phyloP scores from a whole-genome alignment of 2,329 filamentous ascomycete species.

The Coniochaeta prunicola region DNA sequence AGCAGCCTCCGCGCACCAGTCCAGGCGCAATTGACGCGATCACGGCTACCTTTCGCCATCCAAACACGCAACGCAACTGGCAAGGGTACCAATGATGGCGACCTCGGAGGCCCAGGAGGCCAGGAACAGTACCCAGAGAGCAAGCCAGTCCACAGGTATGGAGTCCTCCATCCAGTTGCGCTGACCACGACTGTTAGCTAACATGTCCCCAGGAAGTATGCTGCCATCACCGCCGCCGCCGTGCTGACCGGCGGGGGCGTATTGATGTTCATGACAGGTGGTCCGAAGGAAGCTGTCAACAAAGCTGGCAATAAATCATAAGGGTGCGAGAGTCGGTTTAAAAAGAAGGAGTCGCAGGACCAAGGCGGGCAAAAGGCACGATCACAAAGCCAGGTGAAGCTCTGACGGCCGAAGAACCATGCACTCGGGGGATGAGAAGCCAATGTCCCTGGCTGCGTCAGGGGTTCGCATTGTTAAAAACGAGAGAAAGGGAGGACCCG shows the following conservation, averaged over 20 bases:
- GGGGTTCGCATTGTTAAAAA: no score
- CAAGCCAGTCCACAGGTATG: background rate
- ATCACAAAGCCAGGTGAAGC: no score
- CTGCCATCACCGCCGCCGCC: background rate
- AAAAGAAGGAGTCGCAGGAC: background rate
- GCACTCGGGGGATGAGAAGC: no score
- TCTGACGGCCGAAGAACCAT: no score
- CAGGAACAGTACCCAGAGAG: background rate
- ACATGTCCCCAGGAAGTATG: background rate
- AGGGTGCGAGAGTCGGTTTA: background rate
- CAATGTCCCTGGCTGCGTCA: no score
- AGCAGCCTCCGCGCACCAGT: background rate
- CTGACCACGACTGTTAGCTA: background rate
- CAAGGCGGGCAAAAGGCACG: no score
- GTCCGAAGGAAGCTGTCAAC: background rate
- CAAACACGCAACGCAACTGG: background rate
- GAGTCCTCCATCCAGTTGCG: background rate
- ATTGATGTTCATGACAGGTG: background rate
- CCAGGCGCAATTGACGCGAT: background rate
- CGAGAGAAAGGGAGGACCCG: no score
- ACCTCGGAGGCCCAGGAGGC: background rate
- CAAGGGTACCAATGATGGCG: conserved; percentile 1
- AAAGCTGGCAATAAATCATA: background rate
- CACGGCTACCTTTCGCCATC: background rate
- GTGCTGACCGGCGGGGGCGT: background rate